phyloP scores from a whole-genome alignment of 441 rosid species.

The Erodium trifolium region DNA sequence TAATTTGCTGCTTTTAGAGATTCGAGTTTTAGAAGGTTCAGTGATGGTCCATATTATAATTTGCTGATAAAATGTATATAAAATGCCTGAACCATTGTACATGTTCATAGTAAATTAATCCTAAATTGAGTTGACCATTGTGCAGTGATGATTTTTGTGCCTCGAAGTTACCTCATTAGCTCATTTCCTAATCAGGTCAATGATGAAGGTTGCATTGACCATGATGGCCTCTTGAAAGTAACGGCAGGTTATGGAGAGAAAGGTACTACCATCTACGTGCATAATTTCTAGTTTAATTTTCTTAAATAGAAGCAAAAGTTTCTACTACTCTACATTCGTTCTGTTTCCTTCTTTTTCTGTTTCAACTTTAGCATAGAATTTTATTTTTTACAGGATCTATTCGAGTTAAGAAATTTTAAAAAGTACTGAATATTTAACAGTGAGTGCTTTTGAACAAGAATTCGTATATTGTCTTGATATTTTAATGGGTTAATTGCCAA shows the following conservation, averaged over 20 bases:
- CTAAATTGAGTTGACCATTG: too few species aligned
- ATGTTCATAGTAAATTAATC: too few species aligned
- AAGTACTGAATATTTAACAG: too few species aligned
- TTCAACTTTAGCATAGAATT: too few species aligned
- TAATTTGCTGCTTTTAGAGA: background rate
- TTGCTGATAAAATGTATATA: background rate
- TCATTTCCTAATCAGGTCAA: constrained; percentile 38
- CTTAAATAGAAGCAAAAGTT: background rate
- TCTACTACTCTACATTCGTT: background rate
- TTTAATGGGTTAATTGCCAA: too few species aligned
- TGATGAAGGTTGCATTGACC: constrained; percentile 47
- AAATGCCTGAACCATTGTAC: background rate
- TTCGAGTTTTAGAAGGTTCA: background rate
- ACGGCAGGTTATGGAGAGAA: constrained; percentile 45
- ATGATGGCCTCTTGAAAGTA: constrained; percentile 54
- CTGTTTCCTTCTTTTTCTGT: background rate
- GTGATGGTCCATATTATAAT: too few species aligned
- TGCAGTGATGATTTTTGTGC: constrained; percentile 6
- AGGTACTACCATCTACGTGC: constrained; percentile 30
- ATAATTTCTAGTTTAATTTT: background rate
- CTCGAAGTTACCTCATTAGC: constrained; percentile 10
- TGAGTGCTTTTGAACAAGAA: too few species aligned
- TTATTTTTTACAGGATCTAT: too few species aligned
- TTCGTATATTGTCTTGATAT: too few species aligned
- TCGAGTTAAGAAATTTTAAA: too few species aligned